Percentiles rank a stretch among this genome's conserved stretches.
These are phyloP conservation scores for Lactarius sp. DNA, from an alignment of 768 basidiomycete species.

Conservation along the genomic window DNA sequence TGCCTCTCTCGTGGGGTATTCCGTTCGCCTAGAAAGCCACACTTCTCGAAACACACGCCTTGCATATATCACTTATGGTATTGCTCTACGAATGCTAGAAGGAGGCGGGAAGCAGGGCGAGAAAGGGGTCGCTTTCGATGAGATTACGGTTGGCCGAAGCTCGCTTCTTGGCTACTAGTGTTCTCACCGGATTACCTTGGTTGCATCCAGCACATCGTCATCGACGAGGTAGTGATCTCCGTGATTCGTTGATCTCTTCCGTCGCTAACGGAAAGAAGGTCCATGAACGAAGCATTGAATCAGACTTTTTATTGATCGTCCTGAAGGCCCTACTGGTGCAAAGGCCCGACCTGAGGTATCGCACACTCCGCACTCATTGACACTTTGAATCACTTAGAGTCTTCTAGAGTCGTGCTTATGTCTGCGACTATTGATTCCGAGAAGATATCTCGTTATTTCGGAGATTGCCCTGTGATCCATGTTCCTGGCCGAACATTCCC, in stretches of 20 bases:
- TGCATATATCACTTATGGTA: constrained; percentile 89
- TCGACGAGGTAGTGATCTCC: constrained; percentile 68
- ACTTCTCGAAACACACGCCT: constrained; percentile 73
- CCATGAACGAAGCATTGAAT: constrained; percentile 95
- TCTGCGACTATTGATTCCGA: constrained; percentile 92
- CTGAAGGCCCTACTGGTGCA: constrained; percentile 75
- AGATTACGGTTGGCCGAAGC: constrained; percentile 69
- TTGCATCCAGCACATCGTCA: constrained; percentile 72
- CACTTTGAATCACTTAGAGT: neutral
- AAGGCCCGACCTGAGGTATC: constrained; percentile 77
- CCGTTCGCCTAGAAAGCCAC: constrained; percentile 88
- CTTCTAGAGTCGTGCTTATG: constrained; percentile 82
- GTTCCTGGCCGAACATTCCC: constrained; percentile 96
- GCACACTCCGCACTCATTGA: neutral
- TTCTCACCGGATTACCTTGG: constrained; percentile 16
- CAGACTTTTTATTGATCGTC: constrained; percentile 93
- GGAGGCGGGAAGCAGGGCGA: constrained; percentile 64
- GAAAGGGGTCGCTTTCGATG: constrained; percentile 81
- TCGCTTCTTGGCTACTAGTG: constrained; percentile 8
- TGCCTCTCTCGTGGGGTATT: constrained; percentile 86
- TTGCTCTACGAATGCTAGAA: constrained; percentile 97
- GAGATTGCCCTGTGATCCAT: constrained; percentile 74
- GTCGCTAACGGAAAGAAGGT: constrained; percentile 43
- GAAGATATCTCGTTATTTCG: constrained; percentile 85
- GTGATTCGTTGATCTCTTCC: constrained; percentile 6